These are phyloP conservation scores for Teratosphaeria viscida DNA, from an alignment of 2,329 filamentous ascomycete species.

Conservation along the genomic window DNA sequence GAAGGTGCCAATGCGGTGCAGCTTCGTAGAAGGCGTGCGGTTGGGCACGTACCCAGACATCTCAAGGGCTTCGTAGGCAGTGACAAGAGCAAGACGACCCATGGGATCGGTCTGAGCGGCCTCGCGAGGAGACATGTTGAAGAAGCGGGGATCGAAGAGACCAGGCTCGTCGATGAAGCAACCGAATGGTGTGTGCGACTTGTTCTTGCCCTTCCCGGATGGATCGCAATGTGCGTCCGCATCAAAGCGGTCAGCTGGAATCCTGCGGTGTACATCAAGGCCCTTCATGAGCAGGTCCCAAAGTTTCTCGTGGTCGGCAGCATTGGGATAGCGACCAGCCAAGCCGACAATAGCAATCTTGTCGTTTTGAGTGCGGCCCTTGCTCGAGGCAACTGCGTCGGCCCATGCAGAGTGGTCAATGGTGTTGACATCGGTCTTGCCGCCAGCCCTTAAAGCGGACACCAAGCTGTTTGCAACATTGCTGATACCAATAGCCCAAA, in stretches of 20 bases:
- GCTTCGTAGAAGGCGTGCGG: constrained; percentile 55
- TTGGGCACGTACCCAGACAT: constrained; percentile 70
- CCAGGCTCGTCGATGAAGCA: constrained; percentile 68
- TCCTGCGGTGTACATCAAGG: constrained; percentile 59
- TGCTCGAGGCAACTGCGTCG: constrained; percentile 19
- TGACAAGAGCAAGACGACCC: constrained; percentile 64
- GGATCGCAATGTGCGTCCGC: constrained; percentile 61
- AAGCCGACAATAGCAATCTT: constrained; percentile 82
- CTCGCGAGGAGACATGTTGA: constrained; percentile 78
- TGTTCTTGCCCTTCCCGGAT: constrained; percentile 63
- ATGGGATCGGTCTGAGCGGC: constrained; percentile 73
- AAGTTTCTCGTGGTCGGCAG: constrained; percentile 58
- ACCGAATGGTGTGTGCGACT: constrained; percentile 64
- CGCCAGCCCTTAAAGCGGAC: constrained; percentile 43
- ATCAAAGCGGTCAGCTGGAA: constrained; percentile 64
- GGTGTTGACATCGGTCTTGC: constrained; percentile 33
- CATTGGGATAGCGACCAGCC: constrained; percentile 66
- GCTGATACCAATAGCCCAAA: constrained; percentile 42
- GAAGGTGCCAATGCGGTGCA: constrained; percentile 58
- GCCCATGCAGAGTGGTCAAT: constrained; percentile 38
- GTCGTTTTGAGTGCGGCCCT: constrained; percentile 43
- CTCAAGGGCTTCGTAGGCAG: constrained; percentile 72
- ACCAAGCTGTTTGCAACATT: constrained; percentile 46
- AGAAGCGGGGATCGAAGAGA: constrained; percentile 71
- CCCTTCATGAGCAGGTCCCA: constrained; percentile 69